Conservation (phyloP, 164 flowering plant species). For the Dillenia suffruticosa region DNA sequence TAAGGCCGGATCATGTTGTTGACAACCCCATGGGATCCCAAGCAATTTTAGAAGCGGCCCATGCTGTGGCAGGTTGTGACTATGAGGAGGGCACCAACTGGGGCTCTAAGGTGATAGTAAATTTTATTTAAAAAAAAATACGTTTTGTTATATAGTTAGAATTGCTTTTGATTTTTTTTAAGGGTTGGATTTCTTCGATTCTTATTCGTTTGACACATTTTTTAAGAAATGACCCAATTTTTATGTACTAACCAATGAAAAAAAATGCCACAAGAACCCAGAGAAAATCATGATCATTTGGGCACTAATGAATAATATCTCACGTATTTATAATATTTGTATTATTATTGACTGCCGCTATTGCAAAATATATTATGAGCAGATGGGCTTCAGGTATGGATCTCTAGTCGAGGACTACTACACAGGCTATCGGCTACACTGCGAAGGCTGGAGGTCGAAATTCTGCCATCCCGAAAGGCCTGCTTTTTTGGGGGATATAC, state of each 20-base stretch:
- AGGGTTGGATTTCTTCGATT: neutral
- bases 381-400: conserved; percentile 84
- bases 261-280: too few relatives aligned
- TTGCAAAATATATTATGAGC: neutral
- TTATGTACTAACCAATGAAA: too few relatives aligned
- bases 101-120: conserved; percentile 53
- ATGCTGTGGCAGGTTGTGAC: conserved; percentile 42
- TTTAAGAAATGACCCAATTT: too few relatives aligned
- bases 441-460: conserved; percentile 73
- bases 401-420: conserved; percentile 70
- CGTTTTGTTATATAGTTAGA: too few relatives aligned
- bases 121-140: too few relatives aligned
- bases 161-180: neutral
- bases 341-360: too few relatives aligned
- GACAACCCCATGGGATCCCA: conserved; percentile 19
- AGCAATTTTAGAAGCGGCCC: conserved; percentile 25
- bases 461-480: conserved; percentile 65
- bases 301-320: too few relatives aligned
- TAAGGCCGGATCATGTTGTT: conserved; percentile 13
- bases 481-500: conserved; percentile 69
- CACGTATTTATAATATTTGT: too few relatives aligned
- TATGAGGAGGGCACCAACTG: conserved; percentile 47
- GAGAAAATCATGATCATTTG: too few relatives aligned
- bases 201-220: too few relatives aligned
- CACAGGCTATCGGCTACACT: conserved; percentile 63